Evolutionary conservation across 2,329 filamentous ascomycete species (phyloP).

Genomic region (Juglanconis oblonga): DNA sequence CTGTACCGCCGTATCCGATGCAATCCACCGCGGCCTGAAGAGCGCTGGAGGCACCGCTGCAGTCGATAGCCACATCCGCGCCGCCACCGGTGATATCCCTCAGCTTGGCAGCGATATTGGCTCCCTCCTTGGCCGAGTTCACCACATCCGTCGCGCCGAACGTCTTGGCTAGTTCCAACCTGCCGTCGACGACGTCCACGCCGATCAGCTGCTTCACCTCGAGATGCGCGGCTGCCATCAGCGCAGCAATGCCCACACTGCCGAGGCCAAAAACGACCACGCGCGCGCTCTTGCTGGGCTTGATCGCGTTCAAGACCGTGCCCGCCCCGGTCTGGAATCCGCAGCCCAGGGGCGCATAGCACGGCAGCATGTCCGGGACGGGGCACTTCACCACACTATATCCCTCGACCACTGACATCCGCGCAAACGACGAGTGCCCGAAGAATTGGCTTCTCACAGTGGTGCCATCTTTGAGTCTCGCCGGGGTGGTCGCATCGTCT

Average conservation of each 20-base stretch:
- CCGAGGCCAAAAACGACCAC: conserved; percentile 37
- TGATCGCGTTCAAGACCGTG: conserved; percentile 35
- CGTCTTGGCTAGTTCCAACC: conserved; percentile 39
- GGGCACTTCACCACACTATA: conserved; percentile 25
- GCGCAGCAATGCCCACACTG: conserved; percentile 37
- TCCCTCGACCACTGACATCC: conserved; percentile 24
- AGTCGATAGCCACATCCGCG: conserved; percentile 29
- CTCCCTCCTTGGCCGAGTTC: conserved; percentile 27
- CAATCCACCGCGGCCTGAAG: conserved; percentile 29
- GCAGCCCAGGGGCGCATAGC: conserved; percentile 39
- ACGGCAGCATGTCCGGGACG: conserved; percentile 24
- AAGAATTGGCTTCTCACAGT: conserved; percentile 30
- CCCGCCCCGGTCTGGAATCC: conserved; percentile 42
- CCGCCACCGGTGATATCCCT: conserved; percentile 27
- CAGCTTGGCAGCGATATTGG: conserved; percentile 27
- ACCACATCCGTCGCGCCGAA: conserved; percentile 42
- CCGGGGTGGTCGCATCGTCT: conserved; percentile 19
- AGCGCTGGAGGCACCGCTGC: conserved; percentile 27
- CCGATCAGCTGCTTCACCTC: conserved; percentile 37
- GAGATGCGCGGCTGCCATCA: conserved; percentile 34
- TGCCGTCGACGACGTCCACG: conserved; percentile 39
- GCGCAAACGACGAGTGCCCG: conserved; percentile 29
- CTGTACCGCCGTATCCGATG: conserved; percentile 28
- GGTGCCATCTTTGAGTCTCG: conserved; percentile 12
- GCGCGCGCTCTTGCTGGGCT: conserved; percentile 23